Base-by-base conservation (phyloP, 805 yeast species). In the Yamadazyma philogaea region DNA sequence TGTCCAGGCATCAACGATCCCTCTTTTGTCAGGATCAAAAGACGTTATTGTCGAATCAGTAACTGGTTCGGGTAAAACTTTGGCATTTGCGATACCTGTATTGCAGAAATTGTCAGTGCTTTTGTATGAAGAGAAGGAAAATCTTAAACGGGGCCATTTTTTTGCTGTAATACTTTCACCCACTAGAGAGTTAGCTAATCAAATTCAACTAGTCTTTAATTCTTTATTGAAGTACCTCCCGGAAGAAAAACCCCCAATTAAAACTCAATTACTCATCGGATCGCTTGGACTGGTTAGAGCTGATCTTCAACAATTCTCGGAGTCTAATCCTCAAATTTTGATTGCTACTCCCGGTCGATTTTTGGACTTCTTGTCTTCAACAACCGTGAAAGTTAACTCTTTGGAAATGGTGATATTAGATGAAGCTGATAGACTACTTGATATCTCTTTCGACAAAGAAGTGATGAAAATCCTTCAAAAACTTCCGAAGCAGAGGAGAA, bases 21-120 rank as follows among this genome's bases (percentile, higher is more conserved):
- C 99, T 0, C 66, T 90, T 46, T 77, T 93, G 50, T 64, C 83
- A 17, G 81, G 81, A 15, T 85, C 89, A 57, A 91, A 91, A 56
- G 99, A 93, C 64, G 96, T 93, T 3, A 93, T 93, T 7, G 98
- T 89, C 1, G 97, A 93, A 59, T 96, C 97, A 0, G 96, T 88
- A 1, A 93, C 99, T 0, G 99, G 99, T 0, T 89, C 97, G 0
- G 99, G 99, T n/a, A 93, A 93, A 60, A 93, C 99, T 0, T 61
- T 90, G n/a, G 84, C 97, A 3, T 93, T 86, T 66, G 79, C 82
- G 4, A 73, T 93, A 2, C 99, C 99, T 0, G 75, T 86, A 1
- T 55, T 89, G 4, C 91, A 89, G 53, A 82, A 81, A 51, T 62
- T 89, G 6, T 63, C 71, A 2, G 56, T 56, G 34, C 53, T 52